Percentiles rank a stretch among this genome's conserved stretches.
These are phyloP conservation scores for Nigrograna mackinnonii DNA, from an alignment of 2,329 filamentous ascomycete species.

Conservation along the genomic window DNA sequence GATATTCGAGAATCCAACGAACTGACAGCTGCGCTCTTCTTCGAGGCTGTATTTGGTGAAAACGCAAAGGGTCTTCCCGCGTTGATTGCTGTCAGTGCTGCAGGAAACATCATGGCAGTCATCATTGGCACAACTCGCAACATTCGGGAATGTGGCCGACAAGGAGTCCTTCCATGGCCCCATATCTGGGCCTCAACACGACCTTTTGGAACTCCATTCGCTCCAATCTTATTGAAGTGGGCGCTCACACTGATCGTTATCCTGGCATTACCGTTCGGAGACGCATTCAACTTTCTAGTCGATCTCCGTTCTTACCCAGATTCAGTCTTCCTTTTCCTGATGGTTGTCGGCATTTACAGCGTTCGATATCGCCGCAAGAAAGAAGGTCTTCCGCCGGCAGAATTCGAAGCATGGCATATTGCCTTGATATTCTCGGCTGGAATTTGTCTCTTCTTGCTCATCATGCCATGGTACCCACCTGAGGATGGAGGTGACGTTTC, in stretches of 20 bases:
- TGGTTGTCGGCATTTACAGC: conserved; percentile 28
- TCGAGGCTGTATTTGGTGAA: conserved; percentile 60
- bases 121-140: conserved; percentile 32
- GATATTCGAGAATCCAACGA: conserved; percentile 58
- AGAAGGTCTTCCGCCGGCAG: conserved; percentile 22
- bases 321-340: conserved; percentile 25
- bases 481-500: conserved; percentile 65
- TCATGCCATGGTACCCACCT: conserved; percentile 75
- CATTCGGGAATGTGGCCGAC: conserved; percentile 31
- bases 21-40: conserved; percentile 62
- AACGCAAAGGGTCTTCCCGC: conserved; percentile 59
- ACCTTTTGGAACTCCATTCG: conserved; percentile 66
- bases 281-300: conserved; percentile 68
- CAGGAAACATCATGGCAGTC: conserved; percentile 32
- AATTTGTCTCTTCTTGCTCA: conserved; percentile 51
- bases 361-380: conserved; percentile 27
- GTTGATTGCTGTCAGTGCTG: conserved; percentile 27
- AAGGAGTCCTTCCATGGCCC: conserved; percentile 31
- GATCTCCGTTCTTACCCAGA: conserved; percentile 30
- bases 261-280: conserved; percentile 58
- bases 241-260: conserved; percentile 29
- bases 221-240: conserved; percentile 53
- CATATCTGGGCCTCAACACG: conserved; percentile 65
- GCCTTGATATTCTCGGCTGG: conserved; percentile 26
- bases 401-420: conserved; percentile 25